Evolutionary conservation across 2,329 filamentous ascomycete species (phyloP), one percentile per base, ranked within the genome.

Genomic region (Paraconiothyrium brasiliense): DNA sequence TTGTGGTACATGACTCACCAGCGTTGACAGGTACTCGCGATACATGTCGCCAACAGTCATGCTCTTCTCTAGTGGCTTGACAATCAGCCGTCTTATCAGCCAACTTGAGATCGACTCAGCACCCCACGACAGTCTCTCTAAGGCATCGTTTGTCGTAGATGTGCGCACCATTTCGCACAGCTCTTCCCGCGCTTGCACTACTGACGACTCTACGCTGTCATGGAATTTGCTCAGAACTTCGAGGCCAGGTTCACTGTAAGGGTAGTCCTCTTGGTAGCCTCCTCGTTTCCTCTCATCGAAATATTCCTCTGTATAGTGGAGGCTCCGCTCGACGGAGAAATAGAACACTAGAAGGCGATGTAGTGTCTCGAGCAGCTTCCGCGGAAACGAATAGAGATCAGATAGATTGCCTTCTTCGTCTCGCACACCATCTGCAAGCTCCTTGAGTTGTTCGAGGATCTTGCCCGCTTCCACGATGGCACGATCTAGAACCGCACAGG

Each of bases 11-110:
- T 13, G 16, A 46, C 72, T 71, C 65, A 76, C 74, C 20, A 77
- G 60, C 5, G 67, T 73, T 4, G 71, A 75, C 1, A 76, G 58
- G 41, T 75, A 77, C 11, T 72, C 70, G 16, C 72, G 62, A 44
- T 75, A 77, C 64, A 77, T 68, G 24, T 76, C 75, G 8, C 66
- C 68, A 6, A 69, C 62, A 2, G 72, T 69, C 66, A 72, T 69
- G 51, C 59, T 64, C 20, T 65, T 62, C 9, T 74, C 66, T 1
- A 75, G 55, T 22, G 75, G 75, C 48, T 74, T 71, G 2, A 75
- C 67, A 8, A 76, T 56, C 16, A 78, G 46, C 13, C 71, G 62
- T 27, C 75, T 66, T 57, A 76, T 75, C 16, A 77, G 57, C 74
- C 74, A 77, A 14, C 67, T 62, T 32, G 71, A 72, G 1, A 73